Percentiles rank a stretch among this genome's conserved stretches.
phyloP scores from a whole-genome alignment of 225 moss, liverwort and hornwort species.

The Lunularia cruciata region DNA sequence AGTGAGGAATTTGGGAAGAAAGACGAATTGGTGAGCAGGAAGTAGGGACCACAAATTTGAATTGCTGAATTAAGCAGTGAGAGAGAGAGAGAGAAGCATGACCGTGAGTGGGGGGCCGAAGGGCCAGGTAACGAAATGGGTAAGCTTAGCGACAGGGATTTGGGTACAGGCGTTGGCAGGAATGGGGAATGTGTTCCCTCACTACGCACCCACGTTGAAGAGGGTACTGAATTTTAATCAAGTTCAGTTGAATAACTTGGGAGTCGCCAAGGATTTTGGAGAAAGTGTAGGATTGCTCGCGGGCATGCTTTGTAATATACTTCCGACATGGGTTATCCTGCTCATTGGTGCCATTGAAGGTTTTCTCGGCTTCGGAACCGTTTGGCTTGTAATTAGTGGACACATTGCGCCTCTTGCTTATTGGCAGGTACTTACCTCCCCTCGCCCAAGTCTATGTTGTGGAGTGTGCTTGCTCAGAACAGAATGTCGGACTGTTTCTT shows the following conservation, averaged over 20 bases:
- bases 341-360: conserved; percentile 75
- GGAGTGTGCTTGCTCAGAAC: background rate
- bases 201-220: conserved; percentile 68
- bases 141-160: conserved; percentile 74
- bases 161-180: conserved; percentile 91
- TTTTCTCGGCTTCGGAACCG: conserved; percentile 61
- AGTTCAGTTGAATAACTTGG: conserved; percentile 75
- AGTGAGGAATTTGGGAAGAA: no score
- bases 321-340: conserved; percentile 76
- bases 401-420: conserved; percentile 62
- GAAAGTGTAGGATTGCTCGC: conserved; percentile 79
- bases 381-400: conserved; percentile 65
- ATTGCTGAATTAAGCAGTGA: no score
- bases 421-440: conserved; percentile 55
- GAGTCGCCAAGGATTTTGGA: conserved; percentile 89
- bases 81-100: background rate
- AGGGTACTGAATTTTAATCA: conserved; percentile 65
- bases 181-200: conserved; percentile 71
- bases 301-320: conserved; percentile 65
- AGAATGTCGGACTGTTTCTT: background rate
- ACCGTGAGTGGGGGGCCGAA: conserved; percentile 19
- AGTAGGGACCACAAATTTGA: no score
- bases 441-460: no score
- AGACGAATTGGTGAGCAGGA: no score
- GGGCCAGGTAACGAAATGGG: conserved; percentile 62